These are phyloP conservation scores for Chamaenerion angustifolium DNA, from an alignment of 345 rosid species.

Conservation along the genomic window DNA sequence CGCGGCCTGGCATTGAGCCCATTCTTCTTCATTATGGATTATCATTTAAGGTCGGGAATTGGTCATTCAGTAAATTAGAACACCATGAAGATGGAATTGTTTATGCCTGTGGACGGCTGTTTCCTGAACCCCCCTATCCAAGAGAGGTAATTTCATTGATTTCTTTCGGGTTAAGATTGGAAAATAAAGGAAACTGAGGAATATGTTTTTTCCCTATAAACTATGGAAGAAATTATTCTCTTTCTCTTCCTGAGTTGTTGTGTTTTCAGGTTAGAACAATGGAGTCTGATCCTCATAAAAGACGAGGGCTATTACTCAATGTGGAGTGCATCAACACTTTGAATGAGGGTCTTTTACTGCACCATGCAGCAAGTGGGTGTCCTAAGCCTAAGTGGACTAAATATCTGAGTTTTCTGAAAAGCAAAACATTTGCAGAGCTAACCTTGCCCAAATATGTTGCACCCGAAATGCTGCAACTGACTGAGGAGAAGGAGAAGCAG, in stretches of 20 bases:
- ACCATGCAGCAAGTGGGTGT: slow-evolving; percentile 68
- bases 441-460: slow-evolving; percentile 54
- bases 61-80: slow-evolving; percentile 87
- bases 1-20: slow-evolving; percentile 70
- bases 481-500: slow-evolving; percentile 15
- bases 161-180: no score
- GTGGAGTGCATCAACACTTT: slow-evolving; percentile 78
- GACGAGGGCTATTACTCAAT: slow-evolving; percentile 48
- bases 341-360: slow-evolving; percentile 77
- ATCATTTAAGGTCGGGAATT: slow-evolving; percentile 72
- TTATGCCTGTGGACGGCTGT: slow-evolving; percentile 68
- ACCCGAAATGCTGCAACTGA: slow-evolving; percentile 17
- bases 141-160: slow-evolving; percentile 43
- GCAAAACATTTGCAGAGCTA: slow-evolving; percentile 76
- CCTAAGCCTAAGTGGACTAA: slow-evolving; percentile 73
- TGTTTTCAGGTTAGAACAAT: slow-evolving; percentile 44
- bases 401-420: slow-evolving; percentile 86
- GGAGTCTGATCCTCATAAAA: slow-evolving; percentile 48
- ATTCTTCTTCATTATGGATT: slow-evolving; percentile 89
- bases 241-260: not conserved
- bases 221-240: no score
- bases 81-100: slow-evolving; percentile 90
- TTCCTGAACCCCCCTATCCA: slow-evolving; percentile 97
- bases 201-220: no score
- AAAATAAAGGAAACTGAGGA: no score